Evolutionary conservation across 768 basidiomycete species (phyloP).

Genomic region (Leucosporidium yakuticum): DNA sequence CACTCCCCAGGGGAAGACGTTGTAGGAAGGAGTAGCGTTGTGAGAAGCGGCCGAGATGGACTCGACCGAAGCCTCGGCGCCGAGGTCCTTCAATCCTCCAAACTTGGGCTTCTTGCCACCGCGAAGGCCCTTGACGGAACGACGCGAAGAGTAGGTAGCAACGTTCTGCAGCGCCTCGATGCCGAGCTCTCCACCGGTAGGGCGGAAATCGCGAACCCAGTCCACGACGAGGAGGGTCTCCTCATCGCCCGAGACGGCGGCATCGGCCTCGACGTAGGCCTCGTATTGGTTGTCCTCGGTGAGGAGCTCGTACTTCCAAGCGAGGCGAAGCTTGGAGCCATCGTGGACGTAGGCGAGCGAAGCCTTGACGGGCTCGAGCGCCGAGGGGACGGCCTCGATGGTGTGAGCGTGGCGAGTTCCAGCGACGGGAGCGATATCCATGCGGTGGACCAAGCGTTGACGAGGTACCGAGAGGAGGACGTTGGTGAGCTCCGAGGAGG

Average conservation of each 20-base stretch:
- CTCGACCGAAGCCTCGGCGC: not conserved
- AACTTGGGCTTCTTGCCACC: not conserved
- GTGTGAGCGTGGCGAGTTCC: conserved; percentile 50
- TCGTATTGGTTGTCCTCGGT: conserved; percentile 97
- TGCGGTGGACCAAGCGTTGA: conserved; percentile 45
- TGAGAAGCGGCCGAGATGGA: not conserved
- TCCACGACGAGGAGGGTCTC: conserved; percentile 71
- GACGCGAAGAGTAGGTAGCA: conserved; percentile 20
- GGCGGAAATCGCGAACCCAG: conserved; percentile 73
- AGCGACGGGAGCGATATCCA: conserved; percentile 50
- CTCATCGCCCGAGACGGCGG: conserved; percentile 48
- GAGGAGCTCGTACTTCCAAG: conserved; percentile 90
- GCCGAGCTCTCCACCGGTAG: conserved; percentile 33
- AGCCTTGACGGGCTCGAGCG: conserved; percentile 74
- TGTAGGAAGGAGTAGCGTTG: conserved; percentile 35
- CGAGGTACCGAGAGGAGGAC: conserved; percentile 13
- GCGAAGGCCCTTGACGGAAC: too few relatives aligned
- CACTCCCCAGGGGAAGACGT: conserved; percentile 45
- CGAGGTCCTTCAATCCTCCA: too few relatives aligned
- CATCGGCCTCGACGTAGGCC: conserved; percentile 73
- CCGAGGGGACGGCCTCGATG: conserved; percentile 63
- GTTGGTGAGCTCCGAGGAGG: conserved; percentile 2
- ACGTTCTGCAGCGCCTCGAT: conserved; percentile 35
- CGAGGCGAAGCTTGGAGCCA: conserved; percentile 62
- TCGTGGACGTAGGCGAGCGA: conserved; percentile 75